Evolutionary conservation across 495 filamentous ascomycete genomes (phyloP).

Genomic region (Elasticomyces elasticus): DNA sequence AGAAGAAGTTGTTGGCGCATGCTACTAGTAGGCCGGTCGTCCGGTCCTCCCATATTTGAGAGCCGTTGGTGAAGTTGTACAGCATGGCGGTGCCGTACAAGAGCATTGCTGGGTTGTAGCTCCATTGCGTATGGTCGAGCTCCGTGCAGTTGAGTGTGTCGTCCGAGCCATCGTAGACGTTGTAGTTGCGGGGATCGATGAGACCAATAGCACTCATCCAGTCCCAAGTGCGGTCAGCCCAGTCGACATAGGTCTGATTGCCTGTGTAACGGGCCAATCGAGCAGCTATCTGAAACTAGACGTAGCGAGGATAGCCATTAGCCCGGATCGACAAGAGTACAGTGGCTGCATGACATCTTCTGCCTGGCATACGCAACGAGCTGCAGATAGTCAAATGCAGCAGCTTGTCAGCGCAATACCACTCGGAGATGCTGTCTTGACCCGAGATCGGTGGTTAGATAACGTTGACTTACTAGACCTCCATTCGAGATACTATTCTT

Average conservation of each 20-base stretch:
- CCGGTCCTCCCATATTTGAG: conserved; percentile 24
- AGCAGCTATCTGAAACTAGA: conserved; percentile 59
- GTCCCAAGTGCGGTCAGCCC: conserved; percentile 30
- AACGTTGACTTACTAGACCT: too few relatives aligned
- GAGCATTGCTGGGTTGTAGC: conserved; percentile 54
- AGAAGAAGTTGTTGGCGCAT: conserved; percentile 12
- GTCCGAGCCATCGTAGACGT: conserved; percentile 32
- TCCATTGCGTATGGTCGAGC: conserved; percentile 43
- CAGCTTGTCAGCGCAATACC: too few relatives aligned
- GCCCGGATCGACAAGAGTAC: too few relatives aligned
- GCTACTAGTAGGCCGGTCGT: conserved; percentile 28
- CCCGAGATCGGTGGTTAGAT: too few relatives aligned
- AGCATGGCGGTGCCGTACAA: conserved; percentile 59
- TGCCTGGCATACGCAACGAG: too few relatives aligned
- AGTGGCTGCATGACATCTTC: too few relatives aligned
- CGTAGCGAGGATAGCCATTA: too few relatives aligned
- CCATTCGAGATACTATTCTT: conserved; percentile 65
- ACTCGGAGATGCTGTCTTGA: too few relatives aligned
- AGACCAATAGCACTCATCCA: conserved; percentile 26
- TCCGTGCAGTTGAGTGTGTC: conserved; percentile 25
- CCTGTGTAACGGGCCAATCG: conserved; percentile 62
- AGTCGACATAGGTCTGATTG: conserved; percentile 46
- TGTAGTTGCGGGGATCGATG: conserved; percentile 25
- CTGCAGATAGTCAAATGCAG: too few relatives aligned
- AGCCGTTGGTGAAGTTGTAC: conserved; percentile 49